Conservation (phyloP, 169 alveolate species). For the Eimeria brunetti region DNA sequence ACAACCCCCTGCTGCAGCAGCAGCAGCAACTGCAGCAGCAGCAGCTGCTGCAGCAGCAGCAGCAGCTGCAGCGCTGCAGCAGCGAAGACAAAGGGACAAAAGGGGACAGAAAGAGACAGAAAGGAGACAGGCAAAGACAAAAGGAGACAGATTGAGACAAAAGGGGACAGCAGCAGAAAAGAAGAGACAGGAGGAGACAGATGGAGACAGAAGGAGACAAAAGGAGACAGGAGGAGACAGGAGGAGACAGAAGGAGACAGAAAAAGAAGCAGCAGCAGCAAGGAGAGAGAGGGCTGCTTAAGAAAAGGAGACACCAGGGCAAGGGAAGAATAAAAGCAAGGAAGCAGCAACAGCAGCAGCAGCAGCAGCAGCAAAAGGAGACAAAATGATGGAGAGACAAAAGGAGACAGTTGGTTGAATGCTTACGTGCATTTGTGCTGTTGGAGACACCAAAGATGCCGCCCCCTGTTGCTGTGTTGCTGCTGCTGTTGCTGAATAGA, state of each 20-base stretch:
- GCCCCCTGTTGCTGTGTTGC: conserved; percentile 12
- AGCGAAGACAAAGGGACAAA: background rate
- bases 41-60: conserved; percentile 29
- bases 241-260: background rate
- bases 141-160: background rate
- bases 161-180: background rate
- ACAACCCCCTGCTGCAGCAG: background rate
- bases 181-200: background rate
- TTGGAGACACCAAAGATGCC: conserved; percentile 57
- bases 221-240: background rate
- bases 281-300: background rate
- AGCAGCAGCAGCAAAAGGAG: background rate
- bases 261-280: background rate
- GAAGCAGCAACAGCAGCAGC: background rate
- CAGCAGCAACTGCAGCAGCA: background rate
- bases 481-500: conserved; percentile 65
- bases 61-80: conserved; percentile 13
- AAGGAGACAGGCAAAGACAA: background rate
- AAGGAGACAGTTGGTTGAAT: background rate
- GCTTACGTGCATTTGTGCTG: conserved; percentile 50
- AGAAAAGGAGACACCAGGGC: background rate
- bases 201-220: background rate
- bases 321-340: too few relatives aligned
- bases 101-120: background rate
- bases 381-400: background rate